Evolutionary conservation across 176 grass and related monocot species (phyloP), one percentile per base, ranked within the genome.

Genomic region (Pontederia paniculata): DNA sequence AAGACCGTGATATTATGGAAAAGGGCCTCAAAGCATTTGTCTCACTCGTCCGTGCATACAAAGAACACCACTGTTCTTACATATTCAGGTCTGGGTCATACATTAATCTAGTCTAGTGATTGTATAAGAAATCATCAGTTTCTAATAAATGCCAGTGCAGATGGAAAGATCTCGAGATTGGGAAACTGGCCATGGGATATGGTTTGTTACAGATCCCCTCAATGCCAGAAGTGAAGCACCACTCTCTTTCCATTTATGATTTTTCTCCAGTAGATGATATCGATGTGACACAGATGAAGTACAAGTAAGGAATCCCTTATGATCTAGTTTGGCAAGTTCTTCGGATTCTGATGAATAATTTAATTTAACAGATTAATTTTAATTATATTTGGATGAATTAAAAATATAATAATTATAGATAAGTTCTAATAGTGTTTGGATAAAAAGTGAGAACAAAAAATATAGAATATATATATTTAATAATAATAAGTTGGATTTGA

Each of bases 191-290:
- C 45, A 98, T 98, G 93, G 86, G 85, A 74, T 91, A 88, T 66
- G 80, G 86, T 42, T 82, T 98, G 65, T 77, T 98, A 42, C 93
- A 91, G 67, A 82, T 91, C 62, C 93, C 93, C 25, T 82, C 65
- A 57, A 98, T 98, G 83, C 74, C 86, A 48, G 93, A 98, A 77
- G 93, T 98, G 64, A 98, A 98, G 53, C 93, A 88, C 63, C 81
- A 98, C 61, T 91, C 75, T 67, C 86, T 98, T 69, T 91, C 83
- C 17, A 51, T 86, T 9, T 77, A 88, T 19, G 93, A 80, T 61
- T 98, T 98, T 75, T 58, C 72, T 54, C 68, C 83, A 47, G 45
- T 84, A 21, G 4, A 72, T 57, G 73, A 70, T 23, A 31, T 91
- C 21, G 62, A 88, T 54, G 55, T 98, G 60, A 73, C 74, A 22